Conservation (phyloP, 441 rosid genomes). For the Arabidopsis lyrata region DNA sequence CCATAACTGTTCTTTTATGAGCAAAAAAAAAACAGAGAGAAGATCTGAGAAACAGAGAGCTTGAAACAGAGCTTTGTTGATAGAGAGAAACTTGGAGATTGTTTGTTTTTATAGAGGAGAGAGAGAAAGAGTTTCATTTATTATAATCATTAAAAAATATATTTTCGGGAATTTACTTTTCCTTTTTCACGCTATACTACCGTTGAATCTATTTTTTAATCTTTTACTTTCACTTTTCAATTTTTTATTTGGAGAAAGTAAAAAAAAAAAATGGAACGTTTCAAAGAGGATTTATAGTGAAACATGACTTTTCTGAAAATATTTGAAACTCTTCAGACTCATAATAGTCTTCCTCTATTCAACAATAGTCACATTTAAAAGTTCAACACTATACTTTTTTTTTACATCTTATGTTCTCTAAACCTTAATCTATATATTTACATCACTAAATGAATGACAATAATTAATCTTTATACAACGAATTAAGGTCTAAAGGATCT, state of each 20-base stretch:
- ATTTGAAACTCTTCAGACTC: conserved; percentile 28
- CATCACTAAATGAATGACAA: neutral
- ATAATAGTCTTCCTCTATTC: neutral
- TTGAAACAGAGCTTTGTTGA: conserved; percentile 38
- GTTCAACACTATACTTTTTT: neutral
- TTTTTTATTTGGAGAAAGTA: neutral
- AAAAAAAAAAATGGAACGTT: conserved; percentile 5
- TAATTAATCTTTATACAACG: neutral
- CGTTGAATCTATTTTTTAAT: conserved; percentile 22
- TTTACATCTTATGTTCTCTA: neutral
- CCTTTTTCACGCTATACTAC: conserved; percentile 1
- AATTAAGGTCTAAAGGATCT: too few relatives aligned
- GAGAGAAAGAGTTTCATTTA: neutral
- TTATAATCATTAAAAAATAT: conserved; percentile 1
- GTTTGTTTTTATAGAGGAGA: conserved; percentile 18
- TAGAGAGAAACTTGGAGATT: conserved; percentile 25
- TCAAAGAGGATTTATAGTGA: neutral
- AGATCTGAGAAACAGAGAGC: conserved; percentile 27
- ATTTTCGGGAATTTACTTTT: neutral
- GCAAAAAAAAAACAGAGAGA: conserved; percentile 22
- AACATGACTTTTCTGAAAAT: neutral
- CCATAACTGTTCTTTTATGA: conserved; percentile 26
- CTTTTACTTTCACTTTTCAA: neutral
- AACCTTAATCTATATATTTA: neutral
- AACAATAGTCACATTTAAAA: conserved; percentile 2